A percentile compares a stretch with the other conserved stretches of the same genome.
Evolutionary conservation across 345 rosid species (phyloP).

Genomic region (Iberis pinnata): DNA sequence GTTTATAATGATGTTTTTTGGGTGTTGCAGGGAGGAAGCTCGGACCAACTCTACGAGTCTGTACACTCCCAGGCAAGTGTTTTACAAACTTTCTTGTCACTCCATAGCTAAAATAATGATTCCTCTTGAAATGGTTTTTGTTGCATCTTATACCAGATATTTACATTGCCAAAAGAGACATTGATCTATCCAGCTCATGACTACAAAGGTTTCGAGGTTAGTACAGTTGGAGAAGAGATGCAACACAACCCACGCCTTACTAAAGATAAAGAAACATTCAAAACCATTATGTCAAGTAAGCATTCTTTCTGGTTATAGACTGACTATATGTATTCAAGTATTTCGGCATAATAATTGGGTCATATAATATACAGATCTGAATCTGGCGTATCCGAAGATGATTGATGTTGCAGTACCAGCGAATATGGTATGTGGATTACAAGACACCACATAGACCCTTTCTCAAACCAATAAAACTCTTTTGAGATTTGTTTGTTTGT

Average conservation of each 20-base stretch:
- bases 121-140: not conserved
- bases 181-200: constrained; percentile 90
- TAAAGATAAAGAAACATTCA: constrained; percentile 82
- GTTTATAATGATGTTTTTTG: not conserved
- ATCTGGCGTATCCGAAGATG: constrained; percentile 84
- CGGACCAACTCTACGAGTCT: constrained; percentile 72
- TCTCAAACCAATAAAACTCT: not conserved
- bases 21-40: constrained; percentile 69
- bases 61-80: constrained; percentile 86
- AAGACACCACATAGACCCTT: constrained; percentile 31
- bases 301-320: not conserved
- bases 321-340: too few species aligned
- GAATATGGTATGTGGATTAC: constrained; percentile 83
- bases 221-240: constrained; percentile 90
- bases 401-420: constrained; percentile 81
- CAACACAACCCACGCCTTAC: constrained; percentile 67
- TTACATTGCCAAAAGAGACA: constrained; percentile 77
- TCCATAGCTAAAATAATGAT: not conserved
- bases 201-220: constrained; percentile 89
- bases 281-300: constrained; percentile 79
- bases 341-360: not conserved
- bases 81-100: not conserved
- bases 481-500: not conserved
- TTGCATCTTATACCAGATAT: constrained; percentile 48
- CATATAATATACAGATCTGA: constrained; percentile 44